phyloP scores from a whole-genome alignment of 257 asterid species.

The Capsicum pubescens region DNA sequence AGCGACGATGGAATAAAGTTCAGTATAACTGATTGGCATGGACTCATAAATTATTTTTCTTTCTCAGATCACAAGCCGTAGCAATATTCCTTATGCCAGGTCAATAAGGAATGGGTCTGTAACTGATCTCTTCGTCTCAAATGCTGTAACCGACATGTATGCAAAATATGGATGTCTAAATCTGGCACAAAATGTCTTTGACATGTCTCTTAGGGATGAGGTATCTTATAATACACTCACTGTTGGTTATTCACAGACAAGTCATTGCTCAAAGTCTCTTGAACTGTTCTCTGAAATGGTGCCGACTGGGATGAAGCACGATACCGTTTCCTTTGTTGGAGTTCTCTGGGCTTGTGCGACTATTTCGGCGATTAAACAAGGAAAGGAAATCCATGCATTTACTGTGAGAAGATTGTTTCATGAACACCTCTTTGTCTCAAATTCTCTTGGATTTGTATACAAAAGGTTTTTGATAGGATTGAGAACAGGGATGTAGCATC shows the following conservation, averaged over 20 bases:
- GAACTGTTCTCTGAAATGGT: constrained; percentile 69
- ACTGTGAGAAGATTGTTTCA: constrained; percentile 56
- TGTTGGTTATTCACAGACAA: constrained; percentile 63
- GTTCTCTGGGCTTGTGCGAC: constrained; percentile 77
- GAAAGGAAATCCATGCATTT: constrained; percentile 72
- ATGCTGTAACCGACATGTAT: constrained; percentile 77
- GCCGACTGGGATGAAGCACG: constrained; percentile 52
- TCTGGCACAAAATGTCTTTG: constrained; percentile 57
- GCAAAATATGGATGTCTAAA: constrained; percentile 62
- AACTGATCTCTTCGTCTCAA: constrained; percentile 65
- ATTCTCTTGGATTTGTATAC: constrained; percentile 67
- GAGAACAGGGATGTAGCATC: constrained; percentile 60
- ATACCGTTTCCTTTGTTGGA: constrained; percentile 63
- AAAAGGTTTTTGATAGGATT: constrained; percentile 56
- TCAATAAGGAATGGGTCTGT: constrained; percentile 50
- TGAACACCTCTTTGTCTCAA: constrained; percentile 62
- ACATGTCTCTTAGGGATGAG: constrained; percentile 55
- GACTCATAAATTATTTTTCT: too few relatives aligned
- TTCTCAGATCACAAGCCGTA: too few relatives aligned
- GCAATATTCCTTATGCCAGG: constrained; percentile 36
- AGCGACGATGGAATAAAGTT: too few relatives aligned
- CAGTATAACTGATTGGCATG: too few relatives aligned
- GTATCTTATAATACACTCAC: constrained; percentile 74
- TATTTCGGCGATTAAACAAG: constrained; percentile 63
- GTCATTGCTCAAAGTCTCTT: constrained; percentile 51